Conservation (phyloP, 2,329 filamentous ascomycete genomes). For the Lasiodiplodia hormozganensis region DNA sequence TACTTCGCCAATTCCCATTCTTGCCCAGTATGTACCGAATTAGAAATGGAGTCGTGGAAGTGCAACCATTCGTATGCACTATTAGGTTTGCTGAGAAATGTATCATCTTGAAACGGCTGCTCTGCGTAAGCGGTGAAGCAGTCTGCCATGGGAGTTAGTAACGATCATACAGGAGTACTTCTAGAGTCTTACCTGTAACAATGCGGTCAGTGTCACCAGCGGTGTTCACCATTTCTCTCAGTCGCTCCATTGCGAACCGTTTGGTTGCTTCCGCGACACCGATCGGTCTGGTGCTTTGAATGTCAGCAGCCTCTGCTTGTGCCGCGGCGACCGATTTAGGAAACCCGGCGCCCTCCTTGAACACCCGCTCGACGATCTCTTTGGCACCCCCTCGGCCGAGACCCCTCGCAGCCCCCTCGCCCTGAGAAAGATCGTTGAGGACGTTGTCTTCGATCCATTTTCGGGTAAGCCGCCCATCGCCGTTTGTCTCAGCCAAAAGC, state of each 20-base stretch:
- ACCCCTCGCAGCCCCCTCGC: slow-evolving; percentile 74
- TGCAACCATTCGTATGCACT: slow-evolving; percentile 92
- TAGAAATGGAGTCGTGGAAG: slow-evolving; percentile 86
- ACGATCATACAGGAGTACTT: not conserved
- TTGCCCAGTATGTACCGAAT: slow-evolving; percentile 79
- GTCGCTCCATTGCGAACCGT: slow-evolving; percentile 72
- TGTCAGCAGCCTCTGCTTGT: slow-evolving; percentile 37
- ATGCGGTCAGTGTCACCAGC: slow-evolving; percentile 81
- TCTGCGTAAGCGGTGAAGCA: slow-evolving; percentile 86
- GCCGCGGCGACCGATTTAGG: slow-evolving; percentile 62
- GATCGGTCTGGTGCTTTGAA: slow-evolving; percentile 52
- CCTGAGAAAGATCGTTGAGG: slow-evolving; percentile 70
- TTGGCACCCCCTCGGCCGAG: slow-evolving; percentile 74
- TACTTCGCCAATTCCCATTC: slow-evolving; percentile 94
- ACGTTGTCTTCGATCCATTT: slow-evolving; percentile 80
- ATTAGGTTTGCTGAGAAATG: slow-evolving; percentile 85
- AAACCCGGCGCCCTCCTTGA: slow-evolving; percentile 80
- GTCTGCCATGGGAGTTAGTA: slow-evolving; percentile 52
- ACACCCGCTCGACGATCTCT: slow-evolving; percentile 79
- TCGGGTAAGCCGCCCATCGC: slow-evolving; percentile 65
- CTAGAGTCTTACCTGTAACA: slow-evolving; percentile 59
- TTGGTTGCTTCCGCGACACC: slow-evolving; percentile 77
- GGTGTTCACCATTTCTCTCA: slow-evolving; percentile 79
- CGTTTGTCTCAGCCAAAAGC: slow-evolving; percentile 57
- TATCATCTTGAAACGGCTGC: slow-evolving; percentile 92